Percentiles rank a stretch among this genome's conserved stretches.
These are phyloP conservation scores for Selenicereus undatus DNA, from an alignment of 148 eudicot genomes.

Conservation along the genomic window DNA sequence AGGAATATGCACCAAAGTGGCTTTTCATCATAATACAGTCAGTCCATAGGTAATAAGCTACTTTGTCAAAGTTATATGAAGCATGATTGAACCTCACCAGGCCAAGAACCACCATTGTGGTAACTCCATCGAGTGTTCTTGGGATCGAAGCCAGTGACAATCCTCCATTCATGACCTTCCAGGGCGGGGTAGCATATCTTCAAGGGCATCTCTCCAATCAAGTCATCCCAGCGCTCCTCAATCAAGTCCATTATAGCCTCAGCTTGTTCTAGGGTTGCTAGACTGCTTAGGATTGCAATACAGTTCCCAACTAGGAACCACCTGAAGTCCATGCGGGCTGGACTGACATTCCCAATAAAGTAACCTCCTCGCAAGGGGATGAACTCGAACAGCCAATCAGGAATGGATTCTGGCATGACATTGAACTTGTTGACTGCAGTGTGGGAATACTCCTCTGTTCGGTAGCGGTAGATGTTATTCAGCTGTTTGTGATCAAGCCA, in stretches of 20 bases:
- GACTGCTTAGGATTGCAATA: slow-evolving; percentile 49
- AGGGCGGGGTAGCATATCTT: slow-evolving; percentile 62
- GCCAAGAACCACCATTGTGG: slow-evolving; percentile 84
- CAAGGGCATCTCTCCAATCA: slow-evolving; percentile 70
- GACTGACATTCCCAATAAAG: slow-evolving; percentile 64
- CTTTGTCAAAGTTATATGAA: not conserved
- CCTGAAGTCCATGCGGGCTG: slow-evolving; percentile 69
- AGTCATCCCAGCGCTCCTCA: slow-evolving; percentile 60
- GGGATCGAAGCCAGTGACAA: slow-evolving; percentile 67
- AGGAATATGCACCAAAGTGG: too few relatives aligned
- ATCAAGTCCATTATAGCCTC: slow-evolving; percentile 63
- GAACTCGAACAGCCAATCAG: slow-evolving; percentile 59
- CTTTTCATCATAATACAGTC: too few relatives aligned
- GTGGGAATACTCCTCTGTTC: slow-evolving; percentile 59
- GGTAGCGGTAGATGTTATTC: slow-evolving; percentile 57
- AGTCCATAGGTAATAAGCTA: too few relatives aligned
- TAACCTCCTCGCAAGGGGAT: slow-evolving; percentile 56
- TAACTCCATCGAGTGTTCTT: slow-evolving; percentile 76
- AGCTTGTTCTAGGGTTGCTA: slow-evolving; percentile 52
- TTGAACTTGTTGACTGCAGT: slow-evolving; percentile 64
- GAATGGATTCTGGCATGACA: slow-evolving; percentile 57
- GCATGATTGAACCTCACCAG: slow-evolving; percentile 32
- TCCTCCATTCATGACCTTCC: slow-evolving; percentile 57
- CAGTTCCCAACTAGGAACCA: slow-evolving; percentile 62
- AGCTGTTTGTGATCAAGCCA: slow-evolving; percentile 65